phyloP scores from a whole-genome alignment of 345 rosid species.

The Camelina neglecta region DNA sequence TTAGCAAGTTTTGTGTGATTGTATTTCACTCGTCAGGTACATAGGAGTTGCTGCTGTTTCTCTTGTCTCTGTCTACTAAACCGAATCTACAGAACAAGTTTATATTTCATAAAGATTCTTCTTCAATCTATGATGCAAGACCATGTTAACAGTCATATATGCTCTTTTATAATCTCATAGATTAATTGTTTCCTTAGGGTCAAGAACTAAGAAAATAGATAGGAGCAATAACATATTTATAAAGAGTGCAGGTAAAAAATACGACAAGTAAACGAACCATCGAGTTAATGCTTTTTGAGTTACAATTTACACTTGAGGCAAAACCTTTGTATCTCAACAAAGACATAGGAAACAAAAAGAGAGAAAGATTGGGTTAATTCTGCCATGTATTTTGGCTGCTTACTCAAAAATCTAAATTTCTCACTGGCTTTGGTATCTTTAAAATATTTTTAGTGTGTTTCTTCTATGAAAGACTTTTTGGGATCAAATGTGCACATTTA shows the following conservation, averaged over 20 bases:
- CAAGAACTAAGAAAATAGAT: too few species aligned
- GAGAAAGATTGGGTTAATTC: constrained; percentile 44
- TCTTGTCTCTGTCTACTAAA: too few species aligned
- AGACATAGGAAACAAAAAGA: constrained; percentile 50
- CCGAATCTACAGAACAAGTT: too few species aligned
- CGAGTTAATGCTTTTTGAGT: neutral
- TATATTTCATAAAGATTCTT: too few species aligned
- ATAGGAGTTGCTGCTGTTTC: too few species aligned
- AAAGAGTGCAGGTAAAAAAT: constrained; percentile 89
- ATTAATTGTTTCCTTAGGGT: too few species aligned
- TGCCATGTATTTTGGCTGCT: constrained; percentile 56
- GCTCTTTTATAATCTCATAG: too few species aligned
- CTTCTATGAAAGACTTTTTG: constrained; percentile 4
- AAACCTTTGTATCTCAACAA: constrained; percentile 50
- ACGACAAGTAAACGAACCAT: constrained; percentile 55
- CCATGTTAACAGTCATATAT: too few species aligned
- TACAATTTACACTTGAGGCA: neutral
- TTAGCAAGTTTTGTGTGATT: too few species aligned
- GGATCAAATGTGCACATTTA: too few species aligned
- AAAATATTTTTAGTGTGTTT: constrained; percentile 13
- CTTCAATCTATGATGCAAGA: too few species aligned
- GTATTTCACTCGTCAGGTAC: too few species aligned
- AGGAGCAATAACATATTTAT: constrained; percentile 67
- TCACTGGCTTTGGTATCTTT: neutral
- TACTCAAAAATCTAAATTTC: constrained; percentile 5